Base-by-base conservation (phyloP, 805 yeast species). In the Saccharomycopsis javanensis region DNA sequence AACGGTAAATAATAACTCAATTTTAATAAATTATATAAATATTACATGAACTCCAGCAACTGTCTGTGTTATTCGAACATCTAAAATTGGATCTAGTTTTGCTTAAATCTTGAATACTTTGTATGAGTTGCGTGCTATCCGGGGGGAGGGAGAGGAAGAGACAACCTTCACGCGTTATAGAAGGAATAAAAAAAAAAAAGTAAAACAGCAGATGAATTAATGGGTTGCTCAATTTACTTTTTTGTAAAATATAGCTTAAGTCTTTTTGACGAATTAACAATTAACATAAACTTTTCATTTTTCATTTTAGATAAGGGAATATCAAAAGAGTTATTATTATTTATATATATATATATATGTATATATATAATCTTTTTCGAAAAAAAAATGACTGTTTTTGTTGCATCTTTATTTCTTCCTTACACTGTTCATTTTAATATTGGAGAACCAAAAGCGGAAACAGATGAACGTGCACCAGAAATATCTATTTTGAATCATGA, bases 381-480 rank as follows among this genome's bases (percentile, higher is more conserved):
- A n/a, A n/a, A n/a, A 10, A 48, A 23, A 27, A 58, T 58, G 61
- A 37, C 61, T 11, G 54, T 58, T 27, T 42, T 59, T 53, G 38
- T 54, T 16, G 61, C 31, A 27, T 56, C 59, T 31, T 51, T 59
- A 28, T 59, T 59, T 45, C 56, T 57, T 23, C 62, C 62, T 15
- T 55, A 59, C 50, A 59, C 62, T 10, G 62, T 59, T 18, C 60
- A 59, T 38, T 59, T 59, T 33, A 57, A 59, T 16, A 46, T 59
- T 7, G 60, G 52, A 15, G 30, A 42, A 28, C 28, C 48, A 3
- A 20, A 20, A 8, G n/a, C 15, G 25, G 48, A 20, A 42, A 20
- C 48, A 42, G 15, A 28, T 42, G 48, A 42, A 20, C 5, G 28
- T 20, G 48, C 13, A 7, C 48, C 48, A 42, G 48, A 42, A 20